Evolutionary conservation across 495 filamentous ascomycete species (phyloP).

Genomic region (Astrothelium subdiscretum): DNA sequence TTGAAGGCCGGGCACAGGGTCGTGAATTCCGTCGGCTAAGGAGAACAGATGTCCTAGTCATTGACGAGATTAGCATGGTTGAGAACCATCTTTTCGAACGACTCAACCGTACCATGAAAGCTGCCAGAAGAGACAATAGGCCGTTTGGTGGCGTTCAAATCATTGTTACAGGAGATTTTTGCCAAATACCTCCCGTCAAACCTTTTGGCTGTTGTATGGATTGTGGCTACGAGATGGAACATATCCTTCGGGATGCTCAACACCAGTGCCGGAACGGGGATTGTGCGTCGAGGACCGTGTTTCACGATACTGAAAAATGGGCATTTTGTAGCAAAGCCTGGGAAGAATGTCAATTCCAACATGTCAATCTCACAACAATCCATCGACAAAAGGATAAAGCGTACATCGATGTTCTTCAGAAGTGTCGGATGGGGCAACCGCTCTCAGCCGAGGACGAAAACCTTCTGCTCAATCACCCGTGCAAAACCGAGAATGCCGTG

Average conservation of each 20-base stretch:
- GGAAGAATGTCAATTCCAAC: conserved; percentile 26
- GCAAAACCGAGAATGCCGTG: conserved; percentile 32
- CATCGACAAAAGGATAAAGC: conserved; percentile 41
- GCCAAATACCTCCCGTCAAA: conserved; percentile 35
- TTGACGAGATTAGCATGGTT: conserved; percentile 43
- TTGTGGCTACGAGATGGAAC: too few relatives aligned
- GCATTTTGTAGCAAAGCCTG: conserved; percentile 25
- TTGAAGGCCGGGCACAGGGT: conserved; percentile 32
- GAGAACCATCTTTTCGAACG: conserved; percentile 45
- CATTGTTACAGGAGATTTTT: conserved; percentile 35
- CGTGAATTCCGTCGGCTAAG: conserved; percentile 20
- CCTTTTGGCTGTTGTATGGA: conserved; percentile 28
- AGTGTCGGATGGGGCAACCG: conserved; percentile 34
- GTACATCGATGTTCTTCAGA: conserved; percentile 42
- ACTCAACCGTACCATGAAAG: conserved; percentile 40
- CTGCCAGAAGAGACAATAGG: conserved; percentile 21
- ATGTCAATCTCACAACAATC: conserved; percentile 35
- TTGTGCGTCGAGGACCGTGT: too few relatives aligned
- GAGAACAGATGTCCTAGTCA: conserved; percentile 32
- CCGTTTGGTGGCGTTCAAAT: conserved; percentile 37
- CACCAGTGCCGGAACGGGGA: too few relatives aligned
- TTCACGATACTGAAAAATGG: conserved; percentile 21
- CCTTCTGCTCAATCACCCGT: conserved; percentile 36
- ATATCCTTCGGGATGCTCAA: too few relatives aligned
- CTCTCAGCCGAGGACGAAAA: conserved; percentile 29